Evolutionary conservation across 768 basidiomycete genomes (phyloP), one percentile per base, ranked within the genome.

Genomic region (Austroboletus festivus): DNA sequence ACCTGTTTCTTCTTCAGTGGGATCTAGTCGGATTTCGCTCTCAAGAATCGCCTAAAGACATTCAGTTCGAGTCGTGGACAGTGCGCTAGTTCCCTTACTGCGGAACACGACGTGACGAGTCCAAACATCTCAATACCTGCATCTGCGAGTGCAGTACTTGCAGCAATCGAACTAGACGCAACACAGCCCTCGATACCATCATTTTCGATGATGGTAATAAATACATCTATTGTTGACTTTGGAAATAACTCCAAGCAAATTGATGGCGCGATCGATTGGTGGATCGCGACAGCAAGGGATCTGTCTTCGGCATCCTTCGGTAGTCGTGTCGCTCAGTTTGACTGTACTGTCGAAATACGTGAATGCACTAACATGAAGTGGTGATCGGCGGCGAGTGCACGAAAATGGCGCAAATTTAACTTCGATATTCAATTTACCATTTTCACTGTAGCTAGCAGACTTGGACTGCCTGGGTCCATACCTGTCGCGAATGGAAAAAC

Each of bases 381-480:
- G 95, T 7, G 88, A 85, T 62, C 87, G 76, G 56, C 95, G 74
- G 15, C 74, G 77, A 23, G 73, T 68, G 57, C 86, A 92, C 8
- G 96, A 92, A 65, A 95, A 99, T 0, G 96, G 96, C 2, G 94
- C 80, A 59, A 94, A 97, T 69, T 97, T 97, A 44, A 98, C 90
- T 69, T 98, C 94, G 7, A 99, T 89, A 51, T 93, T 97, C 44
- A 99, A 69, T 45, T 79, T 80, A 1, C 95, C 96, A 50, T 81
- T 85, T 58, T 97, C 95, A 53, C 78, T 92, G 63, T 94, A 99
- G 3, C 81, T 68, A 13, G 76, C 74, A 45, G 79, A 87, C 74
- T 87, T 91, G 23, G 86, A 83, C 60, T 92, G 90, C 47, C 90
- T 82, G 18, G 90, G 90, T 4, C 90, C 87, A 67, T 91, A 92